Percentiles rank a stretch among this genome's conserved stretches.
Evolutionary conservation across 106 monocot species (phyloP).

Genomic region (Acanthochlamys bracteata): DNA sequence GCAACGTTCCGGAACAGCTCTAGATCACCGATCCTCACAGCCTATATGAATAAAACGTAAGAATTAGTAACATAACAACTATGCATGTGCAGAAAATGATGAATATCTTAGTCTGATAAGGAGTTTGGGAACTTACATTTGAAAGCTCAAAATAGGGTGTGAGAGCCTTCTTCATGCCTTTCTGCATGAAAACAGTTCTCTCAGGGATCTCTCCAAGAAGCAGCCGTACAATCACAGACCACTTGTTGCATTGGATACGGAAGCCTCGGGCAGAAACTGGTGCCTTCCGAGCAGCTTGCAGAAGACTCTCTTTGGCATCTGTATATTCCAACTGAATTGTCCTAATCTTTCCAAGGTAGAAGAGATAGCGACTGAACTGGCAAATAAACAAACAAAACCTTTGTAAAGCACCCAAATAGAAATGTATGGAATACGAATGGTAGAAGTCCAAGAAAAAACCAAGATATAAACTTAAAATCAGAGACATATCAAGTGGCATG

Average conservation of each 20-base stretch:
- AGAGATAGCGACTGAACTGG: conserved; percentile 86
- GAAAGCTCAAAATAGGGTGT: conserved; percentile 94
- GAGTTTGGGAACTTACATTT: conserved; percentile 38
- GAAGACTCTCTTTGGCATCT: conserved; percentile 88
- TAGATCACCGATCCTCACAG: conserved; percentile 93
- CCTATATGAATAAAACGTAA: conserved; percentile 21
- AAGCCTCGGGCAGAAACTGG: conserved; percentile 78
- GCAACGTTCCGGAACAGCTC: conserved; percentile 75
- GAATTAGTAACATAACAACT: neutral
- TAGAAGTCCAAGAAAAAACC: neutral
- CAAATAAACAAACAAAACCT: neutral
- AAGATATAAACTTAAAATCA: neutral
- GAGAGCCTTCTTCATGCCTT: conserved; percentile 92
- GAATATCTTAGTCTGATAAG: neutral
- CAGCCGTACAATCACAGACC: conserved; percentile 84
- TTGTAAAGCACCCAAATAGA: neutral
- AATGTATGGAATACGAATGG: neutral
- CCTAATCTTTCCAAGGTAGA: conserved; percentile 93
- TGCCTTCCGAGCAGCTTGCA: conserved; percentile 94
- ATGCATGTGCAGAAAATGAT: neutral
- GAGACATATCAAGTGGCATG: too few species aligned
- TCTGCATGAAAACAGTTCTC: conserved; percentile 97
- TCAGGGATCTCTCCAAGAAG: conserved; percentile 96
- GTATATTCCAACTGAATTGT: conserved; percentile 99
- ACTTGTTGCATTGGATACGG: conserved; percentile 91